Base-by-base conservation (phyloP, 345 rosid genomes). In the Murraya koenigii region DNA sequence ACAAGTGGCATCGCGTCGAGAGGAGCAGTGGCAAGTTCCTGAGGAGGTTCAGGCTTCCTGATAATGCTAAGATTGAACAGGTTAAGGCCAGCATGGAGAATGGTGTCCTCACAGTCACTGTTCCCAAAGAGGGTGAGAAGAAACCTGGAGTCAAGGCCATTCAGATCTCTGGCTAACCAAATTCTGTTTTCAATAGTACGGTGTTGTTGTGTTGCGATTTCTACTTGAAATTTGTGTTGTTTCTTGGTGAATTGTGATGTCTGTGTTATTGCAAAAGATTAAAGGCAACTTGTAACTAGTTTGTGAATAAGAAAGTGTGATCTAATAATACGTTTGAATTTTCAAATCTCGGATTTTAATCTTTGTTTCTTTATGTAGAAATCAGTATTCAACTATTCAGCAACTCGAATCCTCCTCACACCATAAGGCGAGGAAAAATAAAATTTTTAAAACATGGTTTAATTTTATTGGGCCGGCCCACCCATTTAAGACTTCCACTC, bases 41-140 rank as follows among this genome's bases (percentile, higher is more conserved):
- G 75, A 80, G 87, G 85, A 72, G 85, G 72, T 86, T 86, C 33
- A 83, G 85, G 87, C 74, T 86, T 73, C 87, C 89, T 0, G 82
- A 86, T 28, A 78, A 83, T 75, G 84, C 79, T 0, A 80, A 79
- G 62, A 49, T 76, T 71, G 85, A 85, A 15, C 82, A 84, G 69
- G 83, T 87, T 5, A 89, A 86, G 52, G 90, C 92, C 0, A 81
- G 74, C 1, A 86, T 86, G 90, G 90, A 87, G 83, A 87, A 85
- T 25, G 91, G 93, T 44, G 88, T 86, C 74, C 91, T 89, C 35
- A 82, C 84, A 0, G 79, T 89, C 10, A 58, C 55, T 60, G 85
- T 87, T 25, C 89, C 91, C 0, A 86, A 86, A 62, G 84, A 69
- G 59, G 56, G 17, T 22, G 85, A 70, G 49, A 82, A 82, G 80